Conservation (phyloP, 2,329 filamentous ascomycete genomes). For the Pseudogymnoascus verrucosus region DNA sequence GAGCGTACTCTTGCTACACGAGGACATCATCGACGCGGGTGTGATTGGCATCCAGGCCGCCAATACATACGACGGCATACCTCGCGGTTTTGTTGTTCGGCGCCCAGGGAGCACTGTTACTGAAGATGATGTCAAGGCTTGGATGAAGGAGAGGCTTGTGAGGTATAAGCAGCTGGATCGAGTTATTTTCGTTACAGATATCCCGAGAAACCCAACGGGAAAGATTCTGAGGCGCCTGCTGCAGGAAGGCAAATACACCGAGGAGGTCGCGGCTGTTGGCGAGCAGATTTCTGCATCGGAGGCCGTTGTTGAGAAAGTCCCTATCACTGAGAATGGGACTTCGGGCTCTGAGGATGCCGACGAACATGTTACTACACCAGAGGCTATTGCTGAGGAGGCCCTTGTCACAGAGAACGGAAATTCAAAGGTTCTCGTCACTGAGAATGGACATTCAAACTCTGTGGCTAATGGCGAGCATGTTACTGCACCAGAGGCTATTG, state of each 20-base stretch:
- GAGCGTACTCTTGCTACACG: conserved; percentile 35
- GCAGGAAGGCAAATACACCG: neutral
- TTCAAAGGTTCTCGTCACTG: neutral
- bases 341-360: neutral
- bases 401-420: neutral
- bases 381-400: neutral
- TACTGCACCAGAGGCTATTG: neutral
- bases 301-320: neutral
- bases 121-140: conserved; percentile 36
- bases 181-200: conserved; percentile 39
- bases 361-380: neutral
- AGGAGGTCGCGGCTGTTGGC: neutral
- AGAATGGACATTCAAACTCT: neutral
- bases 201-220: conserved; percentile 41
- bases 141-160: conserved; percentile 33
- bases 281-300: neutral
- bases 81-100: conserved; percentile 39
- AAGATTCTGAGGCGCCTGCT: conserved; percentile 34
- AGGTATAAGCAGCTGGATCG: conserved; percentile 41
- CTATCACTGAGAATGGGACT: neutral
- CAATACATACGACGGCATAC: conserved; percentile 29
- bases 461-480: neutral
- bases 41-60: conserved; percentile 35
- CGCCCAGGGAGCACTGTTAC: conserved; percentile 24
- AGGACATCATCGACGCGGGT: conserved; percentile 36